Percentiles rank a stretch among this genome's conserved stretches.
phyloP scores from a whole-genome alignment of 768 basidiomycete genomes.

The Leucogyrophana mollusca region DNA sequence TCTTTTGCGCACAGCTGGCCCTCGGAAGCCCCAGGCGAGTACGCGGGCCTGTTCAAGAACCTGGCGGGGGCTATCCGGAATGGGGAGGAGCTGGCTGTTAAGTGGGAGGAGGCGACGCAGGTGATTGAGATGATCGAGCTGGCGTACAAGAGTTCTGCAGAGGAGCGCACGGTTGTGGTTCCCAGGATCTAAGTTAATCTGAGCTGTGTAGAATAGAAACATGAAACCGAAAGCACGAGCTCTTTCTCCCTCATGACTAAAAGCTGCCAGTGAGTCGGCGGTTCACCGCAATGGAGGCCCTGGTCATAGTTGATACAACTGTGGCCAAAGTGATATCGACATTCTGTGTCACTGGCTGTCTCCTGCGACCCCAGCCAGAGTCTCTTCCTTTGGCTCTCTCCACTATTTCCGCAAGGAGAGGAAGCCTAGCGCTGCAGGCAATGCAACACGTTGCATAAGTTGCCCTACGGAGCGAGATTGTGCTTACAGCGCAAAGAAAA shows the following conservation, averaged over 20 bases:
- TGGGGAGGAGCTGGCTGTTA: constrained; percentile 54
- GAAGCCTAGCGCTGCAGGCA: constrained; percentile 70
- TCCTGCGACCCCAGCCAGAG: constrained; percentile 59
- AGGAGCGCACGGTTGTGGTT: constrained; percentile 48
- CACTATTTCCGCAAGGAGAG: constrained; percentile 73
- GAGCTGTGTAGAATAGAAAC: too few relatives aligned
- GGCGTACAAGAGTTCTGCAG: constrained; percentile 62
- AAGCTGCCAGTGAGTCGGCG: too few relatives aligned
- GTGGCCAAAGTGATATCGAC: too few relatives aligned
- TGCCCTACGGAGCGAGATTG: constrained; percentile 73
- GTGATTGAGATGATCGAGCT: constrained; percentile 80
- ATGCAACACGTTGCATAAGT: constrained; percentile 71
- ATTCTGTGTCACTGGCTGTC: constrained; percentile 77
- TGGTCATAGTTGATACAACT: too few relatives aligned
- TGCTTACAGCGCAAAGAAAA: too few relatives aligned
- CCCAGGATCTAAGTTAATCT: constrained; percentile 14
- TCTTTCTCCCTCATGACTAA: too few relatives aligned
- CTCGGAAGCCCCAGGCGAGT: constrained; percentile 55
- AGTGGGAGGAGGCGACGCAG: constrained; percentile 69
- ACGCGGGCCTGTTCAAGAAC: constrained; percentile 62
- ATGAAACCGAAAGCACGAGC: background rate
- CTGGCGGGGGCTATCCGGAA: constrained; percentile 61
- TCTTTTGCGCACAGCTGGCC: constrained; percentile 68
- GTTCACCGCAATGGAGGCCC: too few relatives aligned
- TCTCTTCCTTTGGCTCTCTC: constrained; percentile 86